Evolutionary conservation across 352 stramenopile species (phyloP), one percentile per base, ranked within the genome.

Genomic region (Globisporangium paroecandrum): DNA sequence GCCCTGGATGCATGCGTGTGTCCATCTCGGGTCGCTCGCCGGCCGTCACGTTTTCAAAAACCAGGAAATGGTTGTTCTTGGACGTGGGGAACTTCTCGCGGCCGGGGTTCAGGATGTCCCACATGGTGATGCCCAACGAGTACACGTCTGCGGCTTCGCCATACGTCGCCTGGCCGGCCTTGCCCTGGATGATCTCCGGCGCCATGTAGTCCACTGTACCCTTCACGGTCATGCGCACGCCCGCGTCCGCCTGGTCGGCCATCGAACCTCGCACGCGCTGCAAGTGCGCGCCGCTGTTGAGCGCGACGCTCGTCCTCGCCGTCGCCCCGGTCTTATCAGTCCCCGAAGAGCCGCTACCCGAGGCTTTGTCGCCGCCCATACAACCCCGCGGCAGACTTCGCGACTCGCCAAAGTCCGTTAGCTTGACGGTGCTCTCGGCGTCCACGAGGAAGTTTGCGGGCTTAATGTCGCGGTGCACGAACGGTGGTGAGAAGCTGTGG

Each of bases 121-220:
- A 93, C 62, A 93, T 77, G 6, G 83, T 91, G 54, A 93, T 85
- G 34, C 66, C 85, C 54, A 94, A 68, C n/a, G 79, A 82, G 64
- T 89, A 93, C 8, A 94, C 74, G 59, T 94, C 86, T 4, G 85
- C 83, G 3, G 78, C 78, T 65, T 93, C 83, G 1, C 74, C 79
- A 64, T 94, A 93, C 8, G 65, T 69, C 24, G 77, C 80, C 22
- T 80, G 58, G 10, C 80, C 82, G 29, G 73, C 78, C 4, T 79
- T 71, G 25, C 79, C 81, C 46, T 87, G 84, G 64, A 94, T 89
- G n/a, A 94, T 70, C 64, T 94, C 85, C 0, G 85, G 85, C 13
- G 85, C 85, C 85, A 92, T 94, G 80, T 90, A 91, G 58, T 84
- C 77, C 10, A 94, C 81, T 0, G 85, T 93, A 0, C 85, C 85